Conservation (phyloP, 176 grass and related monocot genomes). For the Eragrostis nindensis region DNA sequence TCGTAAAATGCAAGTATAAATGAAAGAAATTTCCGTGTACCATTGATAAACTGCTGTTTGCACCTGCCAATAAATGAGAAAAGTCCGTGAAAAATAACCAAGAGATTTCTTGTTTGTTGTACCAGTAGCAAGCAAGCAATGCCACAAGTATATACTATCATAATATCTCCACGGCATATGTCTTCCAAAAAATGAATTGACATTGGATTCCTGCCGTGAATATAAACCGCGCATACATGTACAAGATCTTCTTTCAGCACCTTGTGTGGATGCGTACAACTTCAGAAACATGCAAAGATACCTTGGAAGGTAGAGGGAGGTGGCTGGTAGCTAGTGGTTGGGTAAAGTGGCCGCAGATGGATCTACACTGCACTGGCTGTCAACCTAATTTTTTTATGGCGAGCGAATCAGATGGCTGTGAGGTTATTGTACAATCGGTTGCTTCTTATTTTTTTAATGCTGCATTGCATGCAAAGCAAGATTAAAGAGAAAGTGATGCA, state of each 20-base stretch:
- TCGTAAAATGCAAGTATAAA: background rate
- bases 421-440: background rate
- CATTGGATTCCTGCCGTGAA: conserved; percentile 29
- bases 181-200: background rate
- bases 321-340: conserved; percentile 14
- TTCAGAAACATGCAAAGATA: conserved; percentile 39
- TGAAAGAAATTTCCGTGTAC: background rate
- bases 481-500: conserved; percentile 9
- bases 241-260: conserved; percentile 14
- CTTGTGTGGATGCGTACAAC: background rate
- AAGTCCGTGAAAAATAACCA: background rate
- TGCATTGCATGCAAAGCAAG: conserved; percentile 23
- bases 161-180: background rate
- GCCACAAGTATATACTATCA: background rate
- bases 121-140: background rate
- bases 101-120: background rate
- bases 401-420: background rate
- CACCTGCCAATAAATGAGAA: background rate
- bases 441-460: background rate
- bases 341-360: conserved; percentile 36
- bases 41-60: background rate
- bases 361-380: conserved; percentile 13
- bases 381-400: background rate
- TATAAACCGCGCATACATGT: background rate
- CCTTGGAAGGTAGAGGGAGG: conserved; percentile 14